Conservation (phyloP, 2,329 filamentous ascomycete genomes). For the Chaetomium sp. region DNA sequence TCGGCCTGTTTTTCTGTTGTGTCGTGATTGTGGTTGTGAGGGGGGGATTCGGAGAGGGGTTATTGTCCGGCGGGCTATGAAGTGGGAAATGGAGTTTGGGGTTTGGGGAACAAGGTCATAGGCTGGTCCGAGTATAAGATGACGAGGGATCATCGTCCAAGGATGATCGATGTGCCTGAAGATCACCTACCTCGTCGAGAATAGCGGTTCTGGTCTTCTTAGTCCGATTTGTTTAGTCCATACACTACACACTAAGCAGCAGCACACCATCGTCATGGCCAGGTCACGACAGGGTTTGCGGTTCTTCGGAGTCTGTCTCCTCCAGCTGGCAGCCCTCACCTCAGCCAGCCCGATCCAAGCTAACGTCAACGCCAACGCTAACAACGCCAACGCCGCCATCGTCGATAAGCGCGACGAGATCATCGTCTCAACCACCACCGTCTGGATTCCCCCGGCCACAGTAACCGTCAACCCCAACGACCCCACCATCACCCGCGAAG, state of each 20-base stretch:
- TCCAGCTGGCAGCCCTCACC: slow-evolving; percentile 1
- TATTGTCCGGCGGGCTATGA: neutral
- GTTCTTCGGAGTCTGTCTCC: neutral
- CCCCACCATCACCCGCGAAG: slow-evolving; percentile 10
- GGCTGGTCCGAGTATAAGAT: too few relatives aligned
- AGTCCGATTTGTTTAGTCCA: too few relatives aligned
- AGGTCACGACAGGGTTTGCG: neutral
- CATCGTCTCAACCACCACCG: slow-evolving; percentile 1
- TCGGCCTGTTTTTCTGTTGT: neutral
- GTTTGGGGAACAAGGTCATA: too few relatives aligned
- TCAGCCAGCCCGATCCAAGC: slow-evolving; percentile 1
- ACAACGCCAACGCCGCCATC: neutral
- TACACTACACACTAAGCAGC: too few relatives aligned
- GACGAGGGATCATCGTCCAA: too few relatives aligned
- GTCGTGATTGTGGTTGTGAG: too few relatives aligned
- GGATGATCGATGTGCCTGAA: too few relatives aligned
- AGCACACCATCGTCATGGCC: neutral
- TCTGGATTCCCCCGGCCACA: slow-evolving; percentile 3
- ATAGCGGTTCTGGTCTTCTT: too few relatives aligned
- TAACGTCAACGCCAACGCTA: neutral
- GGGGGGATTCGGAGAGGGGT: neutral
- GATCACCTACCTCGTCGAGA: too few relatives aligned
- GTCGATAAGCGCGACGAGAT: slow-evolving; percentile 2
- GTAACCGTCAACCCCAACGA: slow-evolving; percentile 13
- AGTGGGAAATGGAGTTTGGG: too few relatives aligned